phyloP scores from a whole-genome alignment of 2,329 filamentous ascomycete genomes.

The Diaporthe velutina region DNA sequence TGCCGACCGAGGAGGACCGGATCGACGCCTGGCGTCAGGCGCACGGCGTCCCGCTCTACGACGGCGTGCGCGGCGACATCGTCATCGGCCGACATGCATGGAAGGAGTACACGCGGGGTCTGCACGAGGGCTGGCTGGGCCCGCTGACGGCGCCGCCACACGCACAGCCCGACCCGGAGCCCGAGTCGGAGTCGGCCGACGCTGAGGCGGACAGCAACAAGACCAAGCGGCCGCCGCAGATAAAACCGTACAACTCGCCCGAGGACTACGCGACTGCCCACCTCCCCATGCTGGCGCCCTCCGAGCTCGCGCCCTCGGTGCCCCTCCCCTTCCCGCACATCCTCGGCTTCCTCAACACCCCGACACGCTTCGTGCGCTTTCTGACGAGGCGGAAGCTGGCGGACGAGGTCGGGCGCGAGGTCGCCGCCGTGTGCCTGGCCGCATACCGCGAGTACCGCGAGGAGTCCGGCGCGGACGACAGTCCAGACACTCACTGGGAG shows the following conservation, averaged over 20 bases:
- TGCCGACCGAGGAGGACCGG: constrained; percentile 68
- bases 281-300: constrained; percentile 75
- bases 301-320: constrained; percentile 78
- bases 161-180: constrained; percentile 44
- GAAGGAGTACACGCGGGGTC: constrained; percentile 95
- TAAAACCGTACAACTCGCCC: constrained; percentile 79
- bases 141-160: constrained; percentile 76
- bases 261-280: constrained; percentile 77
- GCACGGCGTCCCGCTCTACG: constrained; percentile 77
- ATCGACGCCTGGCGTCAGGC: constrained; percentile 74
- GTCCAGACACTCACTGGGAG: constrained; percentile 61
- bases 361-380: constrained; percentile 87
- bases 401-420: constrained; percentile 87
- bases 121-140: constrained; percentile 97
- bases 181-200: constrained; percentile 43
- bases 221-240: constrained; percentile 71
- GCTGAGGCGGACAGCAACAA: constrained; percentile 58
- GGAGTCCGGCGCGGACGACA: constrained; percentile 47
- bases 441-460: constrained; percentile 64
- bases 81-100: constrained; percentile 92
- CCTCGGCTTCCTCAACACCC: constrained; percentile 92
- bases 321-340: constrained; percentile 88
- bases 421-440: constrained; percentile 85
- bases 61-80: constrained; percentile 84
- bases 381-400: constrained; percentile 87